Conservation (phyloP, 2,329 filamentous ascomycete genomes). For the Davidsoniella neocaledoniae region DNA sequence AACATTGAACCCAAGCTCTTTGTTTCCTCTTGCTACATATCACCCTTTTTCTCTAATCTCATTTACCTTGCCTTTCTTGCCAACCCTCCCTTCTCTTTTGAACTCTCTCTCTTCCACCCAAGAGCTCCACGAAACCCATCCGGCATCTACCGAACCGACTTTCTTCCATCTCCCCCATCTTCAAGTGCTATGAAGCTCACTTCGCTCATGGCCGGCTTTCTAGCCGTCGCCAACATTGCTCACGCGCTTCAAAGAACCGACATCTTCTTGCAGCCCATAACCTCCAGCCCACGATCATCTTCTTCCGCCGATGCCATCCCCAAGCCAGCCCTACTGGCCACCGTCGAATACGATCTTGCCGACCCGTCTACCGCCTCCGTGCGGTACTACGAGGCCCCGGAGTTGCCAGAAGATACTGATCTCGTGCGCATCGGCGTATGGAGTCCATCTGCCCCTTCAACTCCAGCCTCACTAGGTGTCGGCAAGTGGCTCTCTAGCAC, state of each 20-base stretch:
- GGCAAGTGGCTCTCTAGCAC: constrained; percentile 36
- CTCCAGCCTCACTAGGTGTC: constrained; percentile 17
- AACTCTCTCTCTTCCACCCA: neutral
- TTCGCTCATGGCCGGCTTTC: constrained; percentile 26
- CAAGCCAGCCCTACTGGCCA: constrained; percentile 31
- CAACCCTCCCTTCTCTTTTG: too few relatives aligned
- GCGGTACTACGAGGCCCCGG: constrained; percentile 38
- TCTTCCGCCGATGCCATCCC: constrained; percentile 14
- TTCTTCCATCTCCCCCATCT: neutral
- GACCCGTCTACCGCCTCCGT: constrained; percentile 28
- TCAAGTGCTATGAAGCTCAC: constrained; percentile 25
- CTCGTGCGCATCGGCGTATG: constrained; percentile 43
- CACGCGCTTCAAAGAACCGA: constrained; percentile 29
- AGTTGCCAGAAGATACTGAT: constrained; percentile 27
- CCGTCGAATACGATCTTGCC: constrained; percentile 37
- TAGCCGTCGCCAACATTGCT: constrained; percentile 24
- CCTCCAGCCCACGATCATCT: constrained; percentile 14
- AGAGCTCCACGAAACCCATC: neutral
- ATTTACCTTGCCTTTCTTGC: too few relatives aligned
- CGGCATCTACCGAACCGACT: neutral
- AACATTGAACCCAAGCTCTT: too few relatives aligned
- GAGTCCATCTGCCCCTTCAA: constrained; percentile 19
- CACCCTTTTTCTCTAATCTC: too few relatives aligned
- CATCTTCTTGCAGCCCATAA: constrained; percentile 38
- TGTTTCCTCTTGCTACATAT: too few relatives aligned